phyloP scores from a whole-genome alignment of 495 filamentous ascomycete species.

The Geopyxis carbonaria region DNA sequence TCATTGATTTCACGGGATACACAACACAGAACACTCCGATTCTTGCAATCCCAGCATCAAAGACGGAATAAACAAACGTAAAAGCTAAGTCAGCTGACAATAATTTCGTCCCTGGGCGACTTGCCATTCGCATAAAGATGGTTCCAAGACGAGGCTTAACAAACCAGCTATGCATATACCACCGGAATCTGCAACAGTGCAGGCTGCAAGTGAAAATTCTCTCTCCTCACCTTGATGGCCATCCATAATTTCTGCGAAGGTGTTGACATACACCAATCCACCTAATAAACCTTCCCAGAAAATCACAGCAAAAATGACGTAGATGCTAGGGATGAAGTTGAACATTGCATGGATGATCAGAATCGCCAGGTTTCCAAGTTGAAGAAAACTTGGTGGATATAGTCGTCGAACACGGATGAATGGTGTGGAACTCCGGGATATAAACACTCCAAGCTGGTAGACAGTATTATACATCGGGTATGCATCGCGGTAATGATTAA shows the following conservation, averaged over 20 bases:
- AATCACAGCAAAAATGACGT: conserved; percentile 61
- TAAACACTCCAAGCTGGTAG: conserved; percentile 44
- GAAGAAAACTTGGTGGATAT: conserved; percentile 70
- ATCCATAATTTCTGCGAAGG: conserved; percentile 82
- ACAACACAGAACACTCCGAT: too few species aligned
- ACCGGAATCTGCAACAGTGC: conserved; percentile 78
- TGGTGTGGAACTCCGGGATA: conserved; percentile 27
- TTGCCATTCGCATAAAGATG: conserved; percentile 66
- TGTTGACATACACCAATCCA: conserved; percentile 84
- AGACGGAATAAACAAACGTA: too few species aligned
- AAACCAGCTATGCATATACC: conserved; percentile 86
- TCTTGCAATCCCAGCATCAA: too few species aligned
- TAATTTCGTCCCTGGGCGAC: conserved; percentile 58
- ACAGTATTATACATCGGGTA: conserved; percentile 77
- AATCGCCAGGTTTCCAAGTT: conserved; percentile 58
- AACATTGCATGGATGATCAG: conserved; percentile 59
- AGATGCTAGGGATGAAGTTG: conserved; percentile 66
- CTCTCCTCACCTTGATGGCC: conserved; percentile 55
- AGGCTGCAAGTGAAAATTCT: conserved; percentile 79
- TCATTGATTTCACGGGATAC: too few species aligned
- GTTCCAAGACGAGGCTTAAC: conserved; percentile 68
- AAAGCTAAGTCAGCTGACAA: conserved; percentile 37
- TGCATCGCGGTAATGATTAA: conserved; percentile 66
- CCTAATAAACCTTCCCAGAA: conserved; percentile 94
- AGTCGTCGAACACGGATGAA: conserved; percentile 67